Base-by-base conservation (phyloP, 2,329 filamentous ascomycete species). In the Coniochaeta ligniaria region DNA sequence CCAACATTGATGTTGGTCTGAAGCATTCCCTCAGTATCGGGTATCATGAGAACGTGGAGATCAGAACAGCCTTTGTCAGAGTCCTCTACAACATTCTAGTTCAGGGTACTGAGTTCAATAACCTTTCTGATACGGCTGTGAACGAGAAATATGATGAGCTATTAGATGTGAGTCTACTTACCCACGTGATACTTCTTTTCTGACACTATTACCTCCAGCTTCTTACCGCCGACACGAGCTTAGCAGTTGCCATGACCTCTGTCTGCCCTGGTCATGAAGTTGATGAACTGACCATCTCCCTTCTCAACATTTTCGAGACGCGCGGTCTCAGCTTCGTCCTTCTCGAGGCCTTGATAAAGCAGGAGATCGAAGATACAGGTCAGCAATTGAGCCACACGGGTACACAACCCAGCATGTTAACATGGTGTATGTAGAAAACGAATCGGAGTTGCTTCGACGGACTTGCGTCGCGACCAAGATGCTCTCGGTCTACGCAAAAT, bases 381-480 rank as follows among this genome's bases (percentile, higher is more conserved):
- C 69, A 28, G 33, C 47, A 26, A 16, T 17, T 16, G 20, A 6
- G 12, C 36, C 33, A 4, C 3, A 12, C 52, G 31, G 4, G 2
- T 38, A 17, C 43, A 38, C 2, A 8, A 38, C 14, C 5, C 36
- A 4, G 6, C 12, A 22, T 26, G 26, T 28, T 59, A 16, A 47
- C 43, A 26, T 11, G 7, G 3, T 50, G 57, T 60, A 80, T 50
- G 57, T 60, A 80, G 87, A 89, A 69, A 89, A 86, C 59, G 87
- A 89, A 67, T 81, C 86, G 1, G 87, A 90, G 66, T 78, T 90
- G 24, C 72, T 90, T 12, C 80, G 87, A n/a, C 78, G 86, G 57
- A 87, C 87, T 35, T 89, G 85, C 65, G 86, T 90, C 1, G 84
- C 85, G n/a, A 89, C 87, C 1, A 90, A 89, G 69, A 87, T 89